These are phyloP conservation scores for Perkinsus olseni DNA, from an alignment of 169 alveolate species.

Conservation along the genomic window DNA sequence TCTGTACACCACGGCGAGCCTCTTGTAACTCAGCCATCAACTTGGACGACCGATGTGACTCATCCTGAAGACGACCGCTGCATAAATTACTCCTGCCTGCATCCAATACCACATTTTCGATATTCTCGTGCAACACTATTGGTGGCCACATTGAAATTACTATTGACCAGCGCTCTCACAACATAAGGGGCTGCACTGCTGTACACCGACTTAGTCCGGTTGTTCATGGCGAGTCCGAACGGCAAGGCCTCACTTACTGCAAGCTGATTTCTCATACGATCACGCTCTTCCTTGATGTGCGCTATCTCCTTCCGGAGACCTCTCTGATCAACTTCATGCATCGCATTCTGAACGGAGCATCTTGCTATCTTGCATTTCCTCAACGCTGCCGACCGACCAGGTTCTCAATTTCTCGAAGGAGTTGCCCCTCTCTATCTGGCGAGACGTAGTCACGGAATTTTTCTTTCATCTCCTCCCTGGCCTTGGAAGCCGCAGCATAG, in stretches of 20 bases:
- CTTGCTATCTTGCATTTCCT: not conserved
- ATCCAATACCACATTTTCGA: too few relatives aligned
- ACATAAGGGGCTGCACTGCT: too few relatives aligned
- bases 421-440: not conserved
- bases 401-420: not conserved
- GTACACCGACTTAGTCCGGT: too few relatives aligned
- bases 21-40: not conserved
- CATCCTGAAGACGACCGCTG: not conserved
- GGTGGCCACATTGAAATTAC: too few relatives aligned
- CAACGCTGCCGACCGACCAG: not conserved
- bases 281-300: not conserved
- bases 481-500: not conserved
- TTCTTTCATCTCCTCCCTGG: not conserved
- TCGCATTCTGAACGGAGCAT: not conserved
- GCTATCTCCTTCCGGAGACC: not conserved
- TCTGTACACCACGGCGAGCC: not conserved
- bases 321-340: not conserved
- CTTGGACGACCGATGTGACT: not conserved
- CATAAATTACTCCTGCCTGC: not conserved
- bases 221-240: too few relatives aligned
- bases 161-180: too few relatives aligned
- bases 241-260: not conserved
- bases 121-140: too few relatives aligned
- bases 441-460: not conserved
- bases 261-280: not conserved